Evolutionary conservation across 1,284 basidiomycete genomes (phyloP), one percentile per base, ranked within the genome.

Genomic region (Malassezia restricta): DNA sequence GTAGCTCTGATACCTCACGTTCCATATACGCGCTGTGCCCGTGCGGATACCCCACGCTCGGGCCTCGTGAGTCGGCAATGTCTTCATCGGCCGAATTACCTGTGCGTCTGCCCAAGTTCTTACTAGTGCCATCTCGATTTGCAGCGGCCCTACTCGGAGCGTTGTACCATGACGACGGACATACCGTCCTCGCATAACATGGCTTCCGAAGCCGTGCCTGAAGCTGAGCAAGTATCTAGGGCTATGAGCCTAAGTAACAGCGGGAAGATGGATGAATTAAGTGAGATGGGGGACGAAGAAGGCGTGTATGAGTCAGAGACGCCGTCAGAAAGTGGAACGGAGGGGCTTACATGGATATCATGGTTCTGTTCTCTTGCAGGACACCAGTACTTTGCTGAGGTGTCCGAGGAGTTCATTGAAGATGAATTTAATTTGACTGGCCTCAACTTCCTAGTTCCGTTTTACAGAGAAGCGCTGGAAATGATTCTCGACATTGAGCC

Each of bases 401-500:
- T 96, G 17, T 83, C 86, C 49, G 91, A 98, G 72, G 92, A 98
- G 71, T 99, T 96, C 75, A 98, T 99, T 74, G 94, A 98, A 74
- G 94, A 99, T 76, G 94, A 99, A 74, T 99, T 99, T 77, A 99
- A 99, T 77, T 78, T 98, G 49, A 99, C 94, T 0, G 94, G 94
- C 1, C 76, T 99, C 61, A 91, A 90, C 73, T 81, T 82, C 15
- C 84, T 95, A 79, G 91, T 98, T 1, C 79, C 94, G 8, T 99
- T 98, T 74, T 99, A 94, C 88, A 91, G 95, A 75, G 94, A 98
- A 75, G 94, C 94, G 28, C 84, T 99, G 82, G 94, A 99, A 77
- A 99, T 99, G 94, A 90, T 98, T n/a, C 77, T 99, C 56, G 94
- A 99, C 75, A 92, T 98, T 47, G 94, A 99, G 77, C 88, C 94